Evolutionary conservation across 2,329 filamentous ascomycete genomes (phyloP), one percentile per base, ranked within the genome.

Genomic region (Colletotrichum melonis): DNA sequence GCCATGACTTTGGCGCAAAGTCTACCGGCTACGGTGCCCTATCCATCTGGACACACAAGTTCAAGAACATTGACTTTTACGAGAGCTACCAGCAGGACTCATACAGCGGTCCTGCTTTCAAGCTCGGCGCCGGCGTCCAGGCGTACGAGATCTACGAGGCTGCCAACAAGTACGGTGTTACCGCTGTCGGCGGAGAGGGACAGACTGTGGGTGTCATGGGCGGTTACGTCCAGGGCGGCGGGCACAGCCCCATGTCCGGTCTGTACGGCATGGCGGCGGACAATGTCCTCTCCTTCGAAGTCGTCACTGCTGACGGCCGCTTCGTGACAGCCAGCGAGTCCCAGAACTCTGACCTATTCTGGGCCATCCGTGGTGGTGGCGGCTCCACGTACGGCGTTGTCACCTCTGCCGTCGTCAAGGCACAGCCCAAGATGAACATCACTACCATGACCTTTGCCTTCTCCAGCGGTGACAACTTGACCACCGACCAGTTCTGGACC

Each of bases 221-320:
- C 7, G 92, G 91, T 0, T 93, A 90, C 69, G 82, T 88, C 5
- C 90, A 90, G 22, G 91, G 90, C 0, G 91, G 89, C 2, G 91
- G 92, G 0, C 91, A 93, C 78, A 87, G 85, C 0, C 80, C 88
- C 1, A 80, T 92, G 1, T 81, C 83, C 0, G 86, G 89, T 0
- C 83, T 81, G 1, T 88, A 88, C 74, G 91, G 92, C 0, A 81
- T 93, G 24, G 91, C 82, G 4, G 90, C 88, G 1, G 92, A 93
- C 76, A 88, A 92, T 55, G 88, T 91, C 2, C 80, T 93, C 3
- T 85, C 91, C 74, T 86, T 89, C 80, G 86, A 91, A 52, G 81
- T 92, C 1, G 87, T 93, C 1, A 89, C 87, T 1, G 87, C 87
- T 0, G 77, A 78, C 7, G 90, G 91, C 0, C 78, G 86, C 14